phyloP scores from a whole-genome alignment of 2,329 filamentous ascomycete genomes.

The Myriosclerotinia duriaeana region DNA sequence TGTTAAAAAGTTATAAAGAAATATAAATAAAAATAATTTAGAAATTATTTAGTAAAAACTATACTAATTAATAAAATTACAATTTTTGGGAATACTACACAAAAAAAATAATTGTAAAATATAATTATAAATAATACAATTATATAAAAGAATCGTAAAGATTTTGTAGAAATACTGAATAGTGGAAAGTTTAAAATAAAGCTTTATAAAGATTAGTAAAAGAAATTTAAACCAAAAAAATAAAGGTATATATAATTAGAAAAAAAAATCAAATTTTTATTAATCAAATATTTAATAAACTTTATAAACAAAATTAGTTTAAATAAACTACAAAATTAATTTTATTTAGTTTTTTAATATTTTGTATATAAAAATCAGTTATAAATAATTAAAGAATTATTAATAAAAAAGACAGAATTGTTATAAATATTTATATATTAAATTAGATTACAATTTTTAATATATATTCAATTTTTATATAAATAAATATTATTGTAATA shows the following conservation, averaged over 20 bases:
- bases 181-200: not conserved
- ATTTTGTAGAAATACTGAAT: not conserved
- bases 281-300: not conserved
- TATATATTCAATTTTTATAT: no score
- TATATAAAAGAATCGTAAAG: not conserved
- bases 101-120: not conserved
- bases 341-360: not conserved
- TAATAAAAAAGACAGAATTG: no score
- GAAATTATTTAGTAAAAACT: no score
- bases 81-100: not conserved
- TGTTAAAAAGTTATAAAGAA: no score
- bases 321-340: not conserved
- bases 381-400: not conserved
- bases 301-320: not conserved
- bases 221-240: not conserved
- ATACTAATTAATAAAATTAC: not conserved
- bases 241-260: not conserved
- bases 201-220: not conserved
- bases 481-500: no score
- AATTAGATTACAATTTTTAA: no score
- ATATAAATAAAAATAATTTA: no score
- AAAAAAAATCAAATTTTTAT: not conserved
- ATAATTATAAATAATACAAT: not conserved
- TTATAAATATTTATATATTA: no score
- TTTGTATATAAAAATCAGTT: not conserved